Base-by-base conservation (phyloP, 2,329 filamentous ascomycete species). In the Fusarium brachygibbosum region DNA sequence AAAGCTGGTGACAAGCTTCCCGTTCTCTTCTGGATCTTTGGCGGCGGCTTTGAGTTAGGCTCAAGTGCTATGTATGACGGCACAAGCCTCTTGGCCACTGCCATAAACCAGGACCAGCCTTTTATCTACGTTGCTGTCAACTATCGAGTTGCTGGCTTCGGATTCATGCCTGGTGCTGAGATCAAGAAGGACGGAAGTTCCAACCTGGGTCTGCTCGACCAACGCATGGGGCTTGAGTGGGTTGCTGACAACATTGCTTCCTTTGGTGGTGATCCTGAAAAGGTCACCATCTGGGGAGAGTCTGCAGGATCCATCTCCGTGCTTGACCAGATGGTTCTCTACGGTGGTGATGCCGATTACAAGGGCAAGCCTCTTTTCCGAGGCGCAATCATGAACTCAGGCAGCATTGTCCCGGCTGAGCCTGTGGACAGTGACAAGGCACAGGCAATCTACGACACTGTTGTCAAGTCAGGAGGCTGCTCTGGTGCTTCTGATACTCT, bases 241-340 rank as follows among this genome's bases (percentile, higher is more conserved):
- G 87, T 93, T 1, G 88, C 90, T 10, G 91, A 93, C 71, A 93
- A 94, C 69, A 93, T 95, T 58, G 88, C 82, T 2, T 84, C 87
- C 0, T 97, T 96, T 75, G 93, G 93, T 12, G 93, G 93, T 16
- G 92, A 95, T 75, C 90, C 91, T 0, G 82, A 83, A n/a, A 91
- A 91, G 76, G 91, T 94, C 8, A 94, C 91, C 0, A 90, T 95
- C 62, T 93, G 90, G 90, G 92, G 92, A 28, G 89, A 94, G 75
- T 89, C 86, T 3, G 90, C 91, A 0, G 90, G 90, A 1, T 82
- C 88, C 16, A 93, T 94, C 66, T 93, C 91, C 0, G 91, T 93
- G 2, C 86, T 91, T 49, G 87, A 94, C 73, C 93, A 95, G 71
- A 93, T 93, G 87, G 81, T 88, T 2, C 81, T 94, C 13, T 93